Conservation (phyloP, 495 filamentous ascomycete species). For the Bryoglossum gracile region DNA sequence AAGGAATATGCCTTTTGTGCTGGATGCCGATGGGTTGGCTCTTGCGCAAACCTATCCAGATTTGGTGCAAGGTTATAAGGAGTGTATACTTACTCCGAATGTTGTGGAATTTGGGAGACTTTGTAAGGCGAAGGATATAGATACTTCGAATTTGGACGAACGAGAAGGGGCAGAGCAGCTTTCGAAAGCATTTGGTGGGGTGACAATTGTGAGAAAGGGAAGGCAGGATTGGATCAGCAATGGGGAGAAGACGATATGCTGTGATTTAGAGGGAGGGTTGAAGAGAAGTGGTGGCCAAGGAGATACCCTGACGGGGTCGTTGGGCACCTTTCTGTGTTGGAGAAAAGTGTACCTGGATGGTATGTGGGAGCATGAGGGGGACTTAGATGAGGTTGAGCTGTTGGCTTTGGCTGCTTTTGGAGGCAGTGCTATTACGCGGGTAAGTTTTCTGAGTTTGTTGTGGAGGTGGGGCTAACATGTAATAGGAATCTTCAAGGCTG, state of each 20-base stretch:
- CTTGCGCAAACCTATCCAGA: constrained; percentile 69
- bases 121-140: constrained; percentile 60
- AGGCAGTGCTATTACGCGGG: constrained; percentile 76
- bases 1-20: constrained; percentile 67
- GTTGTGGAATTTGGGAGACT: constrained; percentile 86
- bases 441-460: constrained; percentile 26
- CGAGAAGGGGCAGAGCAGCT: constrained; percentile 46
- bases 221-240: constrained; percentile 78
- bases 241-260: constrained; percentile 63
- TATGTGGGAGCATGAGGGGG: constrained; percentile 68
- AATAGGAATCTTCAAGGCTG: constrained; percentile 69
- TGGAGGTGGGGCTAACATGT: background rate
- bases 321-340: constrained; percentile 86
- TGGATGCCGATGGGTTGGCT: constrained; percentile 86
- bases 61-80: constrained; percentile 68
- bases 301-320: constrained; percentile 84
- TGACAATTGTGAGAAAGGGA: constrained; percentile 89
- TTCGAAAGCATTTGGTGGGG: constrained; percentile 72
- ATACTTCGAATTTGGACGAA: constrained; percentile 36
- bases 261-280: constrained; percentile 68
- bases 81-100: constrained; percentile 91
- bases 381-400: constrained; percentile 53
- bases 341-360: constrained; percentile 74
- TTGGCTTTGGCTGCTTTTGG: constrained; percentile 77
- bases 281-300: constrained; percentile 95